Conservation (phyloP, 495 filamentous ascomycete species). For the Xylaria telfairii region DNA sequence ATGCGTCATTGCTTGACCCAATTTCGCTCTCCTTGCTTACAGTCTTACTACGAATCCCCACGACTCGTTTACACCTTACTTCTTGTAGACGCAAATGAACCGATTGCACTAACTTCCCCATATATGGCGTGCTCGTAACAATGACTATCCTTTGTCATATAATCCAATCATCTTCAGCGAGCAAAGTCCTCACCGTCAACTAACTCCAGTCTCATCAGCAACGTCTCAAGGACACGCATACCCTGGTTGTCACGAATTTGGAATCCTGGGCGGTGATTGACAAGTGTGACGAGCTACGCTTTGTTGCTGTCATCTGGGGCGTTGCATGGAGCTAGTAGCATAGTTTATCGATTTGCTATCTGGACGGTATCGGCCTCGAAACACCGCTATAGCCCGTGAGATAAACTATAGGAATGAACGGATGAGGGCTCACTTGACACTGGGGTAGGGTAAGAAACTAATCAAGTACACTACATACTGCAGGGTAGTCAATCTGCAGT, state of each 20-base stretch:
- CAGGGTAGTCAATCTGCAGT: background rate
- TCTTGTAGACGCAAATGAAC: background rate
- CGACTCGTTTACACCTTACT: constrained; percentile 1
- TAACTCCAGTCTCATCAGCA: background rate
- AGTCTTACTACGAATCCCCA: background rate
- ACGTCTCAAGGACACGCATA: background rate
- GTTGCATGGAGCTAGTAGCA: constrained; percentile 8
- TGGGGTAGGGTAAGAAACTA: background rate
- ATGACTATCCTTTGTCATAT: background rate
- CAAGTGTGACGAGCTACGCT: background rate
- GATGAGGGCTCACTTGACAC: background rate
- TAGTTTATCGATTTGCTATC: background rate
- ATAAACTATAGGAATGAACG: background rate
- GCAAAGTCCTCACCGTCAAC: constrained; percentile 1
- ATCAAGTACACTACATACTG: background rate
- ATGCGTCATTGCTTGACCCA: constrained; percentile 14
- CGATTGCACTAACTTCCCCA: constrained; percentile 16
- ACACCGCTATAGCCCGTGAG: background rate
- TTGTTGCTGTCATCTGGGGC: background rate
- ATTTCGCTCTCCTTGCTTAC: background rate
- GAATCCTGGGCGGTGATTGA: background rate
- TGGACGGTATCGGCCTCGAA: background rate
- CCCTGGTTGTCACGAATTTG: background rate
- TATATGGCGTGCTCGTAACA: constrained; percentile 20
- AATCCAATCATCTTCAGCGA: constrained; percentile 1